Percentiles rank a stretch among this genome's conserved stretches.
These are phyloP conservation scores for Plasmodium falciparum DNA, from an alignment of 169 alveolate genomes.

Conservation along the genomic window DNA sequence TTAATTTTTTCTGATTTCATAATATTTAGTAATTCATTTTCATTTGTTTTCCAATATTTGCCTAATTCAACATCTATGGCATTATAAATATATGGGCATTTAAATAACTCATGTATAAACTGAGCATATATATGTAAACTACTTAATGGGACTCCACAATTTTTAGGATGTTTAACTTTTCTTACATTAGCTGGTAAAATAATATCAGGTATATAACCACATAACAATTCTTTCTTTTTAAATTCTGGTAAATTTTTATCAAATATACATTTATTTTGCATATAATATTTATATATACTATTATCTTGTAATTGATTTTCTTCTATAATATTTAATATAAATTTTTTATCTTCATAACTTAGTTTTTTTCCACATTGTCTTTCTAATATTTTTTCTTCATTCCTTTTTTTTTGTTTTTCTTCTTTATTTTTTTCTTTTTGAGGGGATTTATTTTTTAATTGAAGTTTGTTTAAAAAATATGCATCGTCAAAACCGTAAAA, in stretches of 20 bases:
- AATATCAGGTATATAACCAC: slow-evolving; percentile 72
- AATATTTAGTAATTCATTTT: slow-evolving; percentile 30
- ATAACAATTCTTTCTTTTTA: slow-evolving; percentile 49
- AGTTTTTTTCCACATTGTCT: slow-evolving; percentile 27
- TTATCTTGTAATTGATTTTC: slow-evolving; percentile 36
- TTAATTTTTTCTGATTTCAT: slow-evolving; percentile 64
- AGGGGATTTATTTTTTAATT: slow-evolving; percentile 20
- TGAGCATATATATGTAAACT: slow-evolving; percentile 62
- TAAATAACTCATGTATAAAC: slow-evolving; percentile 38
- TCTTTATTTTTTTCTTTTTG: slow-evolving; percentile 19
- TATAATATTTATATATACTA: slow-evolving; percentile 46
- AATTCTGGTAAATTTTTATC: slow-evolving; percentile 61
- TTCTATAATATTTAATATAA: slow-evolving; percentile 44
- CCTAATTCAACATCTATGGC: slow-evolving; percentile 74
- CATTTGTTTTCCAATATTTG: slow-evolving; percentile 72
- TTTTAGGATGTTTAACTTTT: slow-evolving; percentile 65
- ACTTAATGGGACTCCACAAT: slow-evolving; percentile 50
- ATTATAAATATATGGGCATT: slow-evolving; percentile 49
- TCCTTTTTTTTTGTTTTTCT: slow-evolving; percentile 17
- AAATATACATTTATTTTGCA: slow-evolving; percentile 51
- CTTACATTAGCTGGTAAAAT: slow-evolving; percentile 60
- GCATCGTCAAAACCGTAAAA: slow-evolving; percentile 61
- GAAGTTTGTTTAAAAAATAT: slow-evolving; percentile 25
- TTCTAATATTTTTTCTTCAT: slow-evolving; percentile 43
- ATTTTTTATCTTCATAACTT: slow-evolving; percentile 31